Base-by-base conservation (phyloP, 2,329 filamentous ascomycete genomes). In the Periglandula ipomoeae region DNA sequence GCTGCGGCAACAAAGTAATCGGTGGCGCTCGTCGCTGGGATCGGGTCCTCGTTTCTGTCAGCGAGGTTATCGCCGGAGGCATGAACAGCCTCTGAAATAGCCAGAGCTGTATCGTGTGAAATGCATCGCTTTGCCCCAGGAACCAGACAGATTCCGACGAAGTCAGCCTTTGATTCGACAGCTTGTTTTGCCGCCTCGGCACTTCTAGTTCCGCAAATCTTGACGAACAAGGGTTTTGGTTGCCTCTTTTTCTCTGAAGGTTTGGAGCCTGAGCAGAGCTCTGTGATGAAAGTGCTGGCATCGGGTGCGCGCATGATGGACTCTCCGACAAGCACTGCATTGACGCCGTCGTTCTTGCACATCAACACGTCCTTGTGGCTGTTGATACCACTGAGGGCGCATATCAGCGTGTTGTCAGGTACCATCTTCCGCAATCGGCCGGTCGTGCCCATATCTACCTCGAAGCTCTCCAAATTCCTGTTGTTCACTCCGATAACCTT, bases 401-500 rank as follows among this genome's bases (percentile, higher is more conserved):
- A 96, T 24, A 98, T 84, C 52, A 95, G 84, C 3, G 89, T 95
- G 48, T 82, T 85, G 53, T 87, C 79, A 2, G 89, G 85, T 3
- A 96, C 90, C 70, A 91, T 84, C 59, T 83, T 84, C 68, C 95
- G 87, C 44, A 98, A 71, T 22, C 91, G 84, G 61, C 86, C 89
- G 1, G 91, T 95, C 1, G 91, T 98, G 52, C 87, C 83, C 54
- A 98, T 79, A 64, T 98, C 94, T 19, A 98, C 93, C 63, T 97
- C 90, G 59, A 98, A 98, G 60, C 85, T 97, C 57, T 91, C 91
- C 11, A 98, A 75, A 61, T 98, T 95, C 48, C 93, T 84, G 71
- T 98, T 98, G 70, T 98, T 98, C 58, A 98, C 93, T 23, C 93
- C 93, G 59, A 98, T 95, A 34, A 89, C 91, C 67, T 90, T 85